Conservation (phyloP, 1,284 basidiomycete species). For the Acaromyces ingoldii region DNA sequence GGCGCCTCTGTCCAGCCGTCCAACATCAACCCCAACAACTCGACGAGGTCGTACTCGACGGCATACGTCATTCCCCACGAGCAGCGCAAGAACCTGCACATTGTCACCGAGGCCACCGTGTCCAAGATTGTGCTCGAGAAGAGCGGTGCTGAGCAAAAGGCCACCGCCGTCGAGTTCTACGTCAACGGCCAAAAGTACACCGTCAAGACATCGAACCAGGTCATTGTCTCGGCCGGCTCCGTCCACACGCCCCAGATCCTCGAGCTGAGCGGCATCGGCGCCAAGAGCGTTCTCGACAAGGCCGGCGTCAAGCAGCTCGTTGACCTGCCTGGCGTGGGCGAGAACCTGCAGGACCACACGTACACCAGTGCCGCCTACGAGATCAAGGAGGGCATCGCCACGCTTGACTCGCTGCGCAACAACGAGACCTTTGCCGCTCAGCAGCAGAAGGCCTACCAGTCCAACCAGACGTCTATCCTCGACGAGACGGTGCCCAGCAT, state of each 20-base stretch:
- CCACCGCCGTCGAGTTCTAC: slow-evolving; percentile 28
- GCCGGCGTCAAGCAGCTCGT: slow-evolving; percentile 47
- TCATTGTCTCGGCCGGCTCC: slow-evolving; percentile 40
- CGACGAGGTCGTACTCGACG: slow-evolving; percentile 43
- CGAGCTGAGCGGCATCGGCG: slow-evolving; percentile 58
- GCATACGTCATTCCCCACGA: slow-evolving; percentile 42
- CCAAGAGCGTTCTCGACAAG: slow-evolving; percentile 50
- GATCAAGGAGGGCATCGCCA: slow-evolving; percentile 29
- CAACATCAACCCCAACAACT: slow-evolving; percentile 39
- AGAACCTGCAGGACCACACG: slow-evolving; percentile 56
- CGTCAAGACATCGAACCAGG: slow-evolving; percentile 25
- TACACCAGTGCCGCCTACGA: slow-evolving; percentile 41
- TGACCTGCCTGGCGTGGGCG: slow-evolving; percentile 50
- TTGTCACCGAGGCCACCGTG: slow-evolving; percentile 33
- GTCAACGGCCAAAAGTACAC: slow-evolving; percentile 24
- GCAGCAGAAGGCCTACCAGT: slow-evolving; percentile 29
- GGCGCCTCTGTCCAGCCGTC: slow-evolving; percentile 41
- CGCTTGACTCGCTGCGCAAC: slow-evolving; percentile 39
- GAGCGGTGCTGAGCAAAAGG: slow-evolving; percentile 4
- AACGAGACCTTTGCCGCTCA: slow-evolving; percentile 32
- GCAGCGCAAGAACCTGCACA: slow-evolving; percentile 30
- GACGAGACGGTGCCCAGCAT: slow-evolving; percentile 41
- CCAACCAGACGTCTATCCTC: slow-evolving; percentile 33
- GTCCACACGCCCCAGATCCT: slow-evolving; percentile 54
- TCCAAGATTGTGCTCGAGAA: slow-evolving; percentile 22